Base-by-base conservation (phyloP, 192 early-diverging fungal species). In the Coemansia reversa region DNA sequence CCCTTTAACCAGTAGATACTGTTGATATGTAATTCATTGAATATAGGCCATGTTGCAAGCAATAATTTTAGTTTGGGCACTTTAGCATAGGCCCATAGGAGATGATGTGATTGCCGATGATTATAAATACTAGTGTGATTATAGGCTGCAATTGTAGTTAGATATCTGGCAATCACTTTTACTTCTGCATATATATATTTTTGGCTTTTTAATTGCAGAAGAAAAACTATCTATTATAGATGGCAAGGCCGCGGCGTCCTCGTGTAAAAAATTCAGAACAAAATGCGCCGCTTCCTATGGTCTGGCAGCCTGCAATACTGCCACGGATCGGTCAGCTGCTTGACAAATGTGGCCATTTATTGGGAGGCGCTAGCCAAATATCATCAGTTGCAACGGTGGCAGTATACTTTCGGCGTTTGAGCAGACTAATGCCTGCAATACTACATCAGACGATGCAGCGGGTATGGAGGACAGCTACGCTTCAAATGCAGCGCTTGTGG, bases 271-370 rank as follows among this genome's bases (percentile, higher is more conserved):
- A 47, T n/a, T 58, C 58, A 18, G 39, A 27, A 23, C 47, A 49
- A 29, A 28, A 19, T 19, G 59, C 22, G 11, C 51, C 59, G 20
- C 39, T 74, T 47, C 76, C 76, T 2, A 60, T 74, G 60, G 4
- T 22, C 1, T 22, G 12, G 53, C 63, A 66, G 2, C 64, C 76
- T 16, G 76, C 76, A 14, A 66, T 79, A 22, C 53, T 70, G 0
- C 76, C 76, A 22, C 71, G 61, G 7, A 19, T 74, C 24, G 76
- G 76, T 7, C 32, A 42, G 16, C 35, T 79, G 22, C 27, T 79
- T 5, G 60, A 73, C 53, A 29, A 54, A 14, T 47, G 45, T 18
- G 6, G 45, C 4, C 39, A 29, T 11, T 0, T 52, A n/a, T 5
- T 22, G n/a, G 47, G 12, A 9, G 3, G 33, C 16, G 19, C n/a